phyloP scores from a whole-genome alignment of 495 filamentous ascomycete genomes.

The Aspergillus mulundensis region DNA sequence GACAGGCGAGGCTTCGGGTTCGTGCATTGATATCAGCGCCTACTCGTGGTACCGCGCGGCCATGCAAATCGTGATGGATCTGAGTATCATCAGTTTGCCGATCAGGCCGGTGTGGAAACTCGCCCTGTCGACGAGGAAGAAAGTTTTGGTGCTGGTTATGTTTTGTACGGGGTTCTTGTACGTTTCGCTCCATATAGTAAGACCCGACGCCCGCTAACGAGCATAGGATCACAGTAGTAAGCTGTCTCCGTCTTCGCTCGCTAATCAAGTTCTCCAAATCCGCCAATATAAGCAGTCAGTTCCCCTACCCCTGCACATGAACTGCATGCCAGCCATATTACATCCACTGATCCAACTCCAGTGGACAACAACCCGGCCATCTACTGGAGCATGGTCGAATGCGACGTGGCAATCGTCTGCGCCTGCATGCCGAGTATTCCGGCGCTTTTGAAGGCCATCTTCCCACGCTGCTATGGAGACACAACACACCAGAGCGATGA shows the following conservation, averaged over 20 bases:
- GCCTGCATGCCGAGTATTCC: constrained; percentile 33
- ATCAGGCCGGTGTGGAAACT: constrained; percentile 41
- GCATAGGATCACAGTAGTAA: constrained; percentile 34
- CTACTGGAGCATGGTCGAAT: constrained; percentile 46
- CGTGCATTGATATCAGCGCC: constrained; percentile 23
- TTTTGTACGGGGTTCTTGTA: constrained; percentile 53
- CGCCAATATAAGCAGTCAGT: constrained; percentile 27
- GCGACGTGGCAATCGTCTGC: constrained; percentile 44
- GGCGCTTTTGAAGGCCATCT: background rate
- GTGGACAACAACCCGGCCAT: constrained; percentile 40
- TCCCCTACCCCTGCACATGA: too few species aligned
- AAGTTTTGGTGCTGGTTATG: constrained; percentile 46
- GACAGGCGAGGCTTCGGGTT: constrained; percentile 23
- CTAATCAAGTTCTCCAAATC: constrained; percentile 32
- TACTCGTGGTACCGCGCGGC: constrained; percentile 22
- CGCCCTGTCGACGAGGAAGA: constrained; percentile 41
- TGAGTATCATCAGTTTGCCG: constrained; percentile 31
- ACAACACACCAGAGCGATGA: background rate
- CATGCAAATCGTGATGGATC: constrained; percentile 24
- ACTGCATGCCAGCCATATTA: too few species aligned
- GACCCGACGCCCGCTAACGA: background rate
- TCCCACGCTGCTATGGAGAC: constrained; percentile 4
- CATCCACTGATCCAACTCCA: too few species aligned
- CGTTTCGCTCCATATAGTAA: background rate
- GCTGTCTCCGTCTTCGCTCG: constrained; percentile 35